Evolutionary conservation across 2,329 filamentous ascomycete species (phyloP), one percentile per base, ranked within the genome.

Genomic region (Exophiala phaeomuriformis): DNA sequence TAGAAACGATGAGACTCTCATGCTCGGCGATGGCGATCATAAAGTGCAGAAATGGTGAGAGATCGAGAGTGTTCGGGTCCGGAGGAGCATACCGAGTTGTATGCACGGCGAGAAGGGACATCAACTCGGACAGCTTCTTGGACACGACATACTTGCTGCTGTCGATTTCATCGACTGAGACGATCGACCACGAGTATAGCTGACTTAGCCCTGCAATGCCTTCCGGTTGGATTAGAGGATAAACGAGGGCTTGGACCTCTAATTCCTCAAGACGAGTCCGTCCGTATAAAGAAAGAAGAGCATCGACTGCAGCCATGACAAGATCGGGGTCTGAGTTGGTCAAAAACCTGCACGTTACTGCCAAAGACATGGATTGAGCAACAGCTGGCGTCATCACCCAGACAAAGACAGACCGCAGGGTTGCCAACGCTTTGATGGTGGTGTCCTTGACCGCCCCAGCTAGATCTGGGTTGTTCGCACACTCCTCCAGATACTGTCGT

Each of bases 121-220:
- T 76, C 74, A 95, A 82, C 80, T 98, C 93, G 1, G 90, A 90
- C 44, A 97, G 81, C 70, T 95, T 96, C 73, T 97, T 97, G 39
- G 88, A 83, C 62, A 96, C 83, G 51, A 88, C 83, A 67, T 98
- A 97, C 67, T 90, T 94, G 65, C 90, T 85, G 64, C 95, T 89
- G 61, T 96, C 88, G 54, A 95, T 82, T 63, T 95, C 85, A 55
- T 88, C 81, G 2, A 88, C 80, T 59, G 90, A 85, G 41, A 91
- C 84, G 7, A 82, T 71, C 3, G 88, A 88, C 86, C 88, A 93
- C 57, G 85, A 81, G 64, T 88, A 90, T 8, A 95, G 77, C 55
- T 83, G 80, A 57, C 79, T 81, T 62, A 90, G 81, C 5, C 94
- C 77, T 36, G 79, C 76, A 40, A 95, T 79, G 57, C 84, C 86